Evolutionary conservation across 202 grass and related monocot genomes (phyloP), one percentile per base, ranked within the genome.

Genomic region (Schoenoplectus triqueter): DNA sequence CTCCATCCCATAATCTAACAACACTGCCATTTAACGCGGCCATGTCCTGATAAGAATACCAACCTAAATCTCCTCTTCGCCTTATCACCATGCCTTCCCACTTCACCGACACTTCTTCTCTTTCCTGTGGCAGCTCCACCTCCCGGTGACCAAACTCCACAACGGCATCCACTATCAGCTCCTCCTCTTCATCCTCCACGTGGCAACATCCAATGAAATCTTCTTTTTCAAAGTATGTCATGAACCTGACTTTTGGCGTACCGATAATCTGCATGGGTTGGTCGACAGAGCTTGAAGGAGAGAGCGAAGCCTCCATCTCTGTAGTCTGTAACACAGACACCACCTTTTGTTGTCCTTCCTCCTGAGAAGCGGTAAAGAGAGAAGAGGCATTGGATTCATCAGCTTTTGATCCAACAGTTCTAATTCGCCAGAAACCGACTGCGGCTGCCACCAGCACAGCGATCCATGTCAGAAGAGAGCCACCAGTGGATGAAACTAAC

Each of bases 371-470:
- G 9, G 49, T 69, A 61, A 42, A 48, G 48, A 19, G 50, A 55
- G 67, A 50, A 1, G 41, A 3, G 14, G 46, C 3, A 85, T 87
- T 87, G 49, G 88, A 52, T 4, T 59, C 6, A 85, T 86, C 86
- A 78, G 86, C 14, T 20, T 66, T 73, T n/a, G 69, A 88, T 41
- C 84, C 0, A 62, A 82, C 82, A 15, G 75, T 73, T 0, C 86
- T 74, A 14, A 95, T 85, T 78, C 88, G 68, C 95, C 92, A 95
- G 71, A 98, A 66, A 15, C 95, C 91, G 0, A 94, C 84, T 3
- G 88, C 95, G 0, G 92, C 94, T 0, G 91, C 91, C 3, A 91
- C 87, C 2, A 90, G 63, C 69, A 92, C 79, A 42, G 90, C 95
- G 51, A 93, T 79, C 73, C 85, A 92, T 45, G 92, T 88, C 87